Evolutionary conservation across 441 rosid species (phyloP), one percentile per base, ranked within the genome.

Genomic region (Pelargonium citronellum): DNA sequence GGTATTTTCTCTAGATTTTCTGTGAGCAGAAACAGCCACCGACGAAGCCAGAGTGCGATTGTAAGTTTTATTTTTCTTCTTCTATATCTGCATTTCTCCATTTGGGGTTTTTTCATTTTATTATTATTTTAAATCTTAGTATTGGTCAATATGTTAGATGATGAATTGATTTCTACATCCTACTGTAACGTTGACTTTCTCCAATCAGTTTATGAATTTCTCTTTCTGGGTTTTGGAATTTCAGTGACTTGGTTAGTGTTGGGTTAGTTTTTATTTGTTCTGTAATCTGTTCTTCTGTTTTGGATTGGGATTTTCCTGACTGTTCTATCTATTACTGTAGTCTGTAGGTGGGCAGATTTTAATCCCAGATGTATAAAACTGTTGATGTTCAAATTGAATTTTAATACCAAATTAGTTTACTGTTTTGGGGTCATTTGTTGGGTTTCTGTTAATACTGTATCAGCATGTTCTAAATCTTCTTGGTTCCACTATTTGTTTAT

Each of bases 1-100:
- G 53, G 53, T 47, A 47, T 47, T 47, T 47, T 47, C 53, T 47
- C 53, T 11, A 47, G 53, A 47, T 47, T 47, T 47, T 47, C 53
- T n/a, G 53, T 9, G n/a, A 47, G 53, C 53, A 47, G 12, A 3
- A n/a, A 12, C 15, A n/a, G 53, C 13, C 53, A 47, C 12, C 53
- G 53, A 12, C 53, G 53, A n/a, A 47, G 53, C 13, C 53, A 47
- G 53, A 47, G 53, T 47, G 15, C n/a, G 0, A n/a, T 47, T 47
- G 53, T 47, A 47, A 47, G 53, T 47, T 9, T 46, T 9, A 6
- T 46, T 13, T 46, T 46, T 9, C 11, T 24, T 24, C 0, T 2
- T 24, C 27, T 24, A 0, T 24, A 24, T 24, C 27, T 24, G 27
- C 27, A 24, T 24, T 24, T 24, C 27, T 24, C 27, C 27, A 24